Base-by-base conservation (phyloP, 345 rosid species). In the Acer negundo region DNA sequence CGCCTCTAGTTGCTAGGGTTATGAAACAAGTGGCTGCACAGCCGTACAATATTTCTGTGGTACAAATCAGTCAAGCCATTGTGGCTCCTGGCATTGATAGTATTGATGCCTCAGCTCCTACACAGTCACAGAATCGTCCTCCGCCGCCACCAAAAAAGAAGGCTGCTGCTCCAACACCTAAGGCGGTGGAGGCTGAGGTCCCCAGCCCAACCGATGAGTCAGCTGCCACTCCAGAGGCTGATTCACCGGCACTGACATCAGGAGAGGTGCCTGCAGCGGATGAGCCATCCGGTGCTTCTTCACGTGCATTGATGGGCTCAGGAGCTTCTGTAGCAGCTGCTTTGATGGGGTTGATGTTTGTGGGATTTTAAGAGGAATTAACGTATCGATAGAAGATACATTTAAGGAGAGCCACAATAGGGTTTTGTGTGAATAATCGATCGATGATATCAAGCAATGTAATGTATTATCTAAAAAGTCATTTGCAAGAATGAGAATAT, bases 11-110 rank as follows among this genome's bases (percentile, higher is more conserved):
- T 59, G 59, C 82, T 4, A 62, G 8, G 61, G 31, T 49, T 3
- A 22, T 67, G 22, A 59, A 68, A 26, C 31, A 58, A 19, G 78
- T 59, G 16, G 24, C 24, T 51, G 28, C 69, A 6, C 38, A 79
- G 55, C 78, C 78, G 0, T 79, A 67, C 58, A 38, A 79, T 9
- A 68, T 79, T 9, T 79, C 69, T 11, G 78, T 74, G 38, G 15
- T 67, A 4, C 69, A 74, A 69, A 56, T 79, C 11, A 79, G 74
- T 40, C 51, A 66, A 28, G 38, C 66, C 1, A 79, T 79, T 44
- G 69, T 72, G 22, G 74, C 78, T 26, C 74, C 78, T 9, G 75
- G 81, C 22, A 38, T 72, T 26, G 67, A 38, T 8, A 26, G 49
- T 9, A 42, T 44, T 17, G 62, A 28, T 16, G n/a, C 35, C 6